Evolutionary conservation across 2,329 filamentous ascomycete genomes (phyloP).

Genomic region (Penicillium rolfsii): DNA sequence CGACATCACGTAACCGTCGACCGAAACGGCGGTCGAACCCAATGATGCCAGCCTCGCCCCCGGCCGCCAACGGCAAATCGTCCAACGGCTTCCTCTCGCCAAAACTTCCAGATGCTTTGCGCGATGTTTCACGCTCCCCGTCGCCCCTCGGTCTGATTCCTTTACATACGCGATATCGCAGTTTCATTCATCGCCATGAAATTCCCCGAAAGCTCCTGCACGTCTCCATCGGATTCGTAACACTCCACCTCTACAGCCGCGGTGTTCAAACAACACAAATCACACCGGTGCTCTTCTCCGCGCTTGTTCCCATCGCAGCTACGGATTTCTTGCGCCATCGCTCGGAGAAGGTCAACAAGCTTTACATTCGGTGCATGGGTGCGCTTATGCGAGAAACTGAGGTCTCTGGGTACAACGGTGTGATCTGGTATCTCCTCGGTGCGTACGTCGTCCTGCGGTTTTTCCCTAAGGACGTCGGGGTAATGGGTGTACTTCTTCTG

Average conservation of each 20-base stretch:
- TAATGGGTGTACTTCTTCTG: slow-evolving; percentile 85
- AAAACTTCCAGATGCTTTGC: slow-evolving; percentile 70
- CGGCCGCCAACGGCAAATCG: slow-evolving; percentile 42
- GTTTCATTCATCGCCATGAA: slow-evolving; percentile 93
- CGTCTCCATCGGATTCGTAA: slow-evolving; percentile 94
- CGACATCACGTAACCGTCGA: slow-evolving; percentile 54
- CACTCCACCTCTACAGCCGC: slow-evolving; percentile 79
- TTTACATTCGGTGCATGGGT: slow-evolving; percentile 83
- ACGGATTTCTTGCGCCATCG: slow-evolving; percentile 83
- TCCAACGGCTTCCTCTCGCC: slow-evolving; percentile 48
- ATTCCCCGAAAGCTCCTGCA: slow-evolving; percentile 92
- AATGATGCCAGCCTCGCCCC: slow-evolving; percentile 45
- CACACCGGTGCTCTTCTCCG: slow-evolving; percentile 78
- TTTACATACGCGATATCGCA: slow-evolving; percentile 88
- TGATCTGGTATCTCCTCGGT: slow-evolving; percentile 94
- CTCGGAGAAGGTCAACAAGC: slow-evolving; percentile 76
- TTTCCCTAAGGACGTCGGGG: slow-evolving; percentile 90
- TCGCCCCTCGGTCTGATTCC: slow-evolving; percentile 93
- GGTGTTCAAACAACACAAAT: slow-evolving; percentile 78
- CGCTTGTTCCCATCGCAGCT: slow-evolving; percentile 80
- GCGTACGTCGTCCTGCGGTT: slow-evolving; percentile 83
- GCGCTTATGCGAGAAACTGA: slow-evolving; percentile 97
- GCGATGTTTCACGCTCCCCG: slow-evolving; percentile 86
- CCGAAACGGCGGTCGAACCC: slow-evolving; percentile 45
- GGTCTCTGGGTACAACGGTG: slow-evolving; percentile 91